Percentiles rank a stretch among this genome's conserved stretches.
These are phyloP conservation scores for Zygoascus hellenicus DNA, from an alignment of 1,139 yeast species.

Conservation along the genomic window DNA sequence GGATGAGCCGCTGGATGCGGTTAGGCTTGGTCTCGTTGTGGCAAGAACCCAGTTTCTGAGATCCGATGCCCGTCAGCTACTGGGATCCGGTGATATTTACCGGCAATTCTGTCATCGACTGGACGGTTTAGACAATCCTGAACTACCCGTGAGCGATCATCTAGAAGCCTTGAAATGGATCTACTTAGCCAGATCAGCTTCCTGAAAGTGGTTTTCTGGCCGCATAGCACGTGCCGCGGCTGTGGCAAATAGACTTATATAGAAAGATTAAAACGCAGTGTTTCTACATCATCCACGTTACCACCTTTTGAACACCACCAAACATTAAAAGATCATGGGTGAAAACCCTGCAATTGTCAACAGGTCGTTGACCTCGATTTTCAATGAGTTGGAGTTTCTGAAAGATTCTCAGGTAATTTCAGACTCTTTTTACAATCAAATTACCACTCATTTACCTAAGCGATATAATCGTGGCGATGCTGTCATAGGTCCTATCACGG, in stretches of 20 bases:
- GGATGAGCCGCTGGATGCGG: constrained; percentile 9
- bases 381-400: constrained; percentile 76
- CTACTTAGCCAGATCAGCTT: neutral
- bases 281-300: neutral
- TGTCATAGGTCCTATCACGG: constrained; percentile 36
- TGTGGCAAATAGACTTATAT: neutral
- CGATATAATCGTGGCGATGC: constrained; percentile 51
- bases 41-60: constrained; percentile 23
- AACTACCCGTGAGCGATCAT: constrained; percentile 5
- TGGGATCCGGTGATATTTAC: constrained; percentile 16
- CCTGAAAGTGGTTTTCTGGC: neutral
- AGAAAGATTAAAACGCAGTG: neutral
- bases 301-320: neutral
- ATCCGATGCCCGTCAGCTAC: constrained; percentile 15
- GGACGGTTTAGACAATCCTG: constrained; percentile 8
- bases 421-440: constrained; percentile 48
- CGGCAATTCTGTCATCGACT: constrained; percentile 15
- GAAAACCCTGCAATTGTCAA: constrained; percentile 51
- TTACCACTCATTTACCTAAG: constrained; percentile 51
- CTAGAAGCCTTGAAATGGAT: constrained; percentile 8
- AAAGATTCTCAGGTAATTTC: constrained; percentile 71
- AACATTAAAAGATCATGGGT: constrained; percentile 6
- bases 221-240: neutral
- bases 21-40: constrained; percentile 21
- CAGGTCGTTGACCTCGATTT: constrained; percentile 68